Evolutionary conservation across 495 filamentous ascomycete species (phyloP).

Genomic region (Aspergillus sclerotiicarbonarius): DNA sequence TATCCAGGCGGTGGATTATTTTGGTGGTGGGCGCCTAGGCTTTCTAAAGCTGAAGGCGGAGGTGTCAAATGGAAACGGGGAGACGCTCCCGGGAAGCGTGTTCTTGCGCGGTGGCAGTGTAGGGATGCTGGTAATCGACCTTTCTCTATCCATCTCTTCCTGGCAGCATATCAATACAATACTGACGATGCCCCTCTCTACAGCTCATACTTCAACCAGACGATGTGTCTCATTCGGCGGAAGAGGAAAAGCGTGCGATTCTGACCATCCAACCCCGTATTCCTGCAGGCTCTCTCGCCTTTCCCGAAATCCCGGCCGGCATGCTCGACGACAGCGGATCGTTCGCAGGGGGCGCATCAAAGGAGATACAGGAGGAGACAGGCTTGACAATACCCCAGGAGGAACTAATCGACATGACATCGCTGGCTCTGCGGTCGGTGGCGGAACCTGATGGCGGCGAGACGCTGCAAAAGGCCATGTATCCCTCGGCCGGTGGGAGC

Average conservation of each 20-base stretch:
- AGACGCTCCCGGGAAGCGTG: slow-evolving; percentile 69
- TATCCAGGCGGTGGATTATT: slow-evolving; percentile 73
- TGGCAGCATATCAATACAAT: not conserved
- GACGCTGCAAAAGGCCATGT: slow-evolving; percentile 61
- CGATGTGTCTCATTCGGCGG: slow-evolving; percentile 44
- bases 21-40: slow-evolving; percentile 61
- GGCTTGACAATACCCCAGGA: slow-evolving; percentile 56
- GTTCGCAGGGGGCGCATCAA: slow-evolving; percentile 75
- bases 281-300: slow-evolving; percentile 69
- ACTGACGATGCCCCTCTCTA: not conserved
- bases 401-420: slow-evolving; percentile 69
- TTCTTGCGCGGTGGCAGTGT: slow-evolving; percentile 83
- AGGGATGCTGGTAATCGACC: slow-evolving; percentile 64
- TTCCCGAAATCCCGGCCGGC: slow-evolving; percentile 81
- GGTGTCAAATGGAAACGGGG: slow-evolving; percentile 60
- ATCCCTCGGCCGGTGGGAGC: slow-evolving; percentile 75
- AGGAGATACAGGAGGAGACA: slow-evolving; percentile 81
- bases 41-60: slow-evolving; percentile 75
- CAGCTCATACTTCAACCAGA: slow-evolving; percentile 69
- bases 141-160: not conserved
- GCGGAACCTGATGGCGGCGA: slow-evolving; percentile 33
- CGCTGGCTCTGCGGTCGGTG: slow-evolving; percentile 45
- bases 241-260: slow-evolving; percentile 63
- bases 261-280: slow-evolving; percentile 83
- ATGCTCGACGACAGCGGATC: slow-evolving; percentile 80